Evolutionary conservation across 768 basidiomycete genomes (phyloP).

Genomic region (Pleurotus sapidus): DNA sequence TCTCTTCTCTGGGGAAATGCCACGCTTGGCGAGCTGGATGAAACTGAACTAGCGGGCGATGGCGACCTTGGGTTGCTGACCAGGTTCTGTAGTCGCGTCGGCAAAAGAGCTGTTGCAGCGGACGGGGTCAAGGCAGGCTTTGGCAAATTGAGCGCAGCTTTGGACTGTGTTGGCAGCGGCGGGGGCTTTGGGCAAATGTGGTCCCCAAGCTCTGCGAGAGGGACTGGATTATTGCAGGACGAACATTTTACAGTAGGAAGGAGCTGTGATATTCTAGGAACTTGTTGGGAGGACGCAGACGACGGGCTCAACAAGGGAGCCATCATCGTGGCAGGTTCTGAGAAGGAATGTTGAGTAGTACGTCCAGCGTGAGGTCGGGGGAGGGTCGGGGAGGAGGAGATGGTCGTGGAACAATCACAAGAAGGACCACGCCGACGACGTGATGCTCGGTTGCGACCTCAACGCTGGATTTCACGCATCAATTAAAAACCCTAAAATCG

Average conservation of each 20-base stretch:
- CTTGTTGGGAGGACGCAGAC: slow-evolving; percentile 18
- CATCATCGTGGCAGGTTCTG: slow-evolving; percentile 18
- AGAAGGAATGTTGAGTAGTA: slow-evolving; percentile 14
- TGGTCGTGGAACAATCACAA: slow-evolving; percentile 4
- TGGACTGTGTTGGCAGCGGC: slow-evolving; percentile 21
- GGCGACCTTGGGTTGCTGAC: slow-evolving; percentile 21
- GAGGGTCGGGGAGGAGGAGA: slow-evolving; percentile 3
- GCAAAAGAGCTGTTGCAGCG: slow-evolving; percentile 42
- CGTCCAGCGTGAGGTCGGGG: slow-evolving; percentile 26
- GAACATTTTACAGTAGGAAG: slow-evolving; percentile 87
- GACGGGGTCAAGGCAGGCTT: slow-evolving; percentile 37
- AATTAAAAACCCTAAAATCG: background rate
- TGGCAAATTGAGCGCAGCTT: slow-evolving; percentile 20
- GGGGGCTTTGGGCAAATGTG: slow-evolving; percentile 65
- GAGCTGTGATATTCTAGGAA: slow-evolving; percentile 54
- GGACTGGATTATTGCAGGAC: slow-evolving; percentile 67
- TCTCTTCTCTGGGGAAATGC: slow-evolving; percentile 17
- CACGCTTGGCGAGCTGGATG: slow-evolving; percentile 13
- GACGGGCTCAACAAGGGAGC: slow-evolving; percentile 26
- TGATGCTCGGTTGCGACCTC: background rate
- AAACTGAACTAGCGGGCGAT: slow-evolving; percentile 12
- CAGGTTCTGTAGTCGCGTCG: slow-evolving; percentile 47
- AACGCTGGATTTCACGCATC: background rate
- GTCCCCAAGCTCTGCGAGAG: slow-evolving; percentile 70
- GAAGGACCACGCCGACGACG: slow-evolving; percentile 1